Evolutionary conservation across 2,329 filamentous ascomycete species (phyloP), one percentile per base, ranked within the genome.

Genomic region (Esteya vermicola): DNA sequence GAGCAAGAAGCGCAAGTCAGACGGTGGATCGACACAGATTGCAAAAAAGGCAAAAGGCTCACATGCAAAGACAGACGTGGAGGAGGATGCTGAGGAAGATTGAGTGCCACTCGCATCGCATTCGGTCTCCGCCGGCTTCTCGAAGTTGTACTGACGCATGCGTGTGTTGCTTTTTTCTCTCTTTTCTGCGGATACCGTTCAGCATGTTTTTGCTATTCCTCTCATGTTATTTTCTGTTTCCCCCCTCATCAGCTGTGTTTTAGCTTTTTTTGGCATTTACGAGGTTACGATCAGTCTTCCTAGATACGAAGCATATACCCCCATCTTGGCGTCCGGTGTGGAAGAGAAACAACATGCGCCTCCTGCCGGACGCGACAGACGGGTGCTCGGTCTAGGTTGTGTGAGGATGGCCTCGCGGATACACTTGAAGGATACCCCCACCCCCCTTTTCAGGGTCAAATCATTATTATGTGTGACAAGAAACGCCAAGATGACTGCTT

Each of bases 1-100:
- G 9, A 69, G 69, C 41, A 66, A 63, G 26, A 80, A 80, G 60
- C 67, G 75, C 50, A 79, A 78, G 57, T 73, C 74, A 7, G 70
- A 74, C 43, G 60, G 61, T 23, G 61, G 60, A 40, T 60, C 60
- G 14, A 56, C 54, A 18, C 60, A 61, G 25, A 60, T 70, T 23
- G 69, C 64, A 51, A 80, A 79, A 57, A 70, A 68, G 54, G 45
- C 56, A 7, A 71, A 70, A 51, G 54, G 54, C 5, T 57, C 55
- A 21, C 54, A 57, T n/a, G 56, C 59, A 40, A 63, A 57, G 27
- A 58, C 58, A 16, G 60, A 64, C n/a, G 62, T 63, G 5, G 58
- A 57, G 12, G 54, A 55, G 14, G 56, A 53, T n/a, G 54, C 45
- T 2, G 52, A 52, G 13, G 49, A 50, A 22, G 46, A 47, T 20